A percentile compares a stretch with the other conserved stretches of the same genome.
These are phyloP conservation scores for Tuber microsphaerosporum DNA, from an alignment of 495 filamentous ascomycete species.

Conservation along the genomic window DNA sequence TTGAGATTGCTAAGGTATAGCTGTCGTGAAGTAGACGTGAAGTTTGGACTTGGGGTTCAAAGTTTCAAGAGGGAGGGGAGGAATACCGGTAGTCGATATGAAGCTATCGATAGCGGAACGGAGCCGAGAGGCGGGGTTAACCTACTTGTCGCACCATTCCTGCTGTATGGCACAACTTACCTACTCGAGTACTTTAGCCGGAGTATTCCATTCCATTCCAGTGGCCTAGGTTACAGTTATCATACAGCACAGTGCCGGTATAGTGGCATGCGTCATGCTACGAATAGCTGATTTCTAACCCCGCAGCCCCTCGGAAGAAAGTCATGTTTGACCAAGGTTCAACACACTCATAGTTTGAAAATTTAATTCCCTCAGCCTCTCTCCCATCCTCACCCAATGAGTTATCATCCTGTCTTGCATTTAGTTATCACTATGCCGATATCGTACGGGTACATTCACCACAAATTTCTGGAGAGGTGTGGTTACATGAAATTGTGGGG, in stretches of 20 bases:
- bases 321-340: background rate
- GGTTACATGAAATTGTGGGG: background rate
- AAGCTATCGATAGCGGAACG: background rate
- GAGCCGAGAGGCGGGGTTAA: background rate
- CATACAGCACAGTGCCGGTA: background rate
- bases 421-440: background rate
- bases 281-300: background rate
- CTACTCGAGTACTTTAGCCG: background rate
- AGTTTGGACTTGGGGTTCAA: background rate
- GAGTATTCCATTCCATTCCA: background rate
- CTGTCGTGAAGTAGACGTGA: background rate
- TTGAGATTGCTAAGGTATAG: background rate
- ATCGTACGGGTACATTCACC: background rate
- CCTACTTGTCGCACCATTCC: background rate
- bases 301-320: background rate
- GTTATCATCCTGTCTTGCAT: background rate
- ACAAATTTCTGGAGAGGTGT: background rate
- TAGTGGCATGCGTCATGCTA: background rate
- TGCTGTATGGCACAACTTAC: background rate
- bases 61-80: background rate
- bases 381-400: background rate
- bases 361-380: slow-evolving; percentile 3
- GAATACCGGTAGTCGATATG: background rate
- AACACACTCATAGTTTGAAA: background rate
- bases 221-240: background rate